These are phyloP conservation scores for Pythium brachiatum DNA, from an alignment of 352 stramenopile species.

Conservation along the genomic window DNA sequence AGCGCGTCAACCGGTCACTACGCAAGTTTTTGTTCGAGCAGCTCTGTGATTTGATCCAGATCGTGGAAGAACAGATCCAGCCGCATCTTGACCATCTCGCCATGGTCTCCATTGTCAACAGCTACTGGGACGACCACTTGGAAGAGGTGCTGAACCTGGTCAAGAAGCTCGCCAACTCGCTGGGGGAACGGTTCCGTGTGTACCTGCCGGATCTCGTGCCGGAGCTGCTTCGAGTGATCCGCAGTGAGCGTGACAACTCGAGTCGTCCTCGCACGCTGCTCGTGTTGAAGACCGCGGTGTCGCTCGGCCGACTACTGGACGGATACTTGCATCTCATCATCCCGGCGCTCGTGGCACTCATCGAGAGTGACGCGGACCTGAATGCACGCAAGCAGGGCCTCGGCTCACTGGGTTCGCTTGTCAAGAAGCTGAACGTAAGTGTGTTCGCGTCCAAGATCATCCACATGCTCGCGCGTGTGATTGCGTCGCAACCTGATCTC, in stretches of 20 bases:
- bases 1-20: conserved; percentile 80
- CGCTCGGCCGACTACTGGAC: conserved; percentile 69
- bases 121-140: conserved; percentile 92
- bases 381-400: conserved; percentile 80
- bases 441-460: conserved; percentile 90
- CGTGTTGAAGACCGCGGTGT: conserved; percentile 78
- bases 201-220: conserved; percentile 88
- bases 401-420: conserved; percentile 74
- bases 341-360: conserved; percentile 74
- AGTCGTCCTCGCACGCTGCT: conserved; percentile 70
- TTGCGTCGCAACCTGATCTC: conserved; percentile 76
- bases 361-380: conserved; percentile 80
- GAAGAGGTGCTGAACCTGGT: conserved; percentile 97
- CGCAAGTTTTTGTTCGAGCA: conserved; percentile 97
- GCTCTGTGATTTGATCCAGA: conserved; percentile 94
- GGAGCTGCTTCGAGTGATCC: conserved; percentile 85
- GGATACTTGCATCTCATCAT: conserved; percentile 87
- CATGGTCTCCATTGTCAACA: conserved; percentile 79
- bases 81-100: conserved; percentile 82
- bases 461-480: conserved; percentile 84
- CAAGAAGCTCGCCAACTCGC: conserved; percentile 88
- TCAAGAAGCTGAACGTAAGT: conserved; percentile 89
- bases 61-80: conserved; percentile 96
- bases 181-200: conserved; percentile 85
- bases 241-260: conserved; percentile 66